Base-by-base conservation (phyloP, 2,329 filamentous ascomycete species). In the Gliomastix tumulicola region DNA sequence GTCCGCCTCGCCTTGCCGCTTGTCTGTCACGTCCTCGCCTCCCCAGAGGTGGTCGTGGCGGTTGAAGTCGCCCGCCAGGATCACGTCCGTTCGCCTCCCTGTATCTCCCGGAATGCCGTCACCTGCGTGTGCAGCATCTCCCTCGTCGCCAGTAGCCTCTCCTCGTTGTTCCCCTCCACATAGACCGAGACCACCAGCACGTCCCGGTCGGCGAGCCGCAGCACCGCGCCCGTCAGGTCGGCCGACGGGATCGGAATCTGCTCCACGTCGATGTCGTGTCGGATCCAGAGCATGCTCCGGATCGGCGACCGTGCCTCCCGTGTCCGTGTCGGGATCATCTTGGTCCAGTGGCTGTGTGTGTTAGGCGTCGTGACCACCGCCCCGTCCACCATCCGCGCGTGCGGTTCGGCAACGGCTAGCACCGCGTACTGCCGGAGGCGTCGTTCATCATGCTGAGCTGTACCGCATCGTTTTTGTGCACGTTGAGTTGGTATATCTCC, bases 1-100 rank as follows among this genome's bases (percentile, higher is more conserved):
- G 33, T 60, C 48, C 17, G 48, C 58, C 47, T 62, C 53, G n/a
- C 59, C 57, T 42, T 64, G 44, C 37, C 53, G 51, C 16, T 23
- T 30, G 12, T 31, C 15, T 6, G 25, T 41, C 16, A 45, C 35
- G 10, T 42, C 37, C 12, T 45, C 42, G 19, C 42, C 48, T 40
- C 42, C 45, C 48, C 30, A 49, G 8, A 50, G 39, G 17, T 42
- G 21, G 28, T 48, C 37, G 13, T 46, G 30, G 7, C 39, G 31
- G 18, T 47, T 47, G 25, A 49, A 49, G 37, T 46, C 42, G 5
- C 45, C 41, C 4, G 32, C 36, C 10, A 46, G 20, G 15, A 45
- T 21, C 16, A 43, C 16, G 30, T 41, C 43, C 2, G 16, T 35
- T 23, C 15, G 31, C 27, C 21, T 38, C 17, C 36, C 13, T 21